Evolutionary conservation across 1,284 basidiomycete species (phyloP).

Genomic region (Leccinum subrobustum): DNA sequence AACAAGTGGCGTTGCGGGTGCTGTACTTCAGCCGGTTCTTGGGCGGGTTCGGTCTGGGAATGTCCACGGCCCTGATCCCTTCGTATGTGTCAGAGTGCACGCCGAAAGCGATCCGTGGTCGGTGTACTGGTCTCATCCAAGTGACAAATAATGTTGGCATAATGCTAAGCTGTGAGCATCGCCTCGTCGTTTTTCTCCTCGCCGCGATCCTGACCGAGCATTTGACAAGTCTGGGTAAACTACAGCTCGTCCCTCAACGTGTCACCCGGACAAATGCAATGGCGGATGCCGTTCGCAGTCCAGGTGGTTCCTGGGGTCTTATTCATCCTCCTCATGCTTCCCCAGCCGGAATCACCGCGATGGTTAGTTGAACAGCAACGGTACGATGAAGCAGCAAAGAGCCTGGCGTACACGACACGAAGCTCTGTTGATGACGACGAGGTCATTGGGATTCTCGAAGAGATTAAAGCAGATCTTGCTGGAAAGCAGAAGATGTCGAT

Average conservation of each 20-base stretch:
- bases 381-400: slow-evolving; percentile 47
- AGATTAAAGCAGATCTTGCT: slow-evolving; percentile 51
- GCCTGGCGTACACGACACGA: slow-evolving; percentile 48
- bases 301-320: slow-evolving; percentile 54
- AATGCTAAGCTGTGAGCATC: no score
- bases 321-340: slow-evolving; percentile 46
- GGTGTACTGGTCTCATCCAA: no score
- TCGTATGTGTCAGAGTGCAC: no score
- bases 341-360: slow-evolving; percentile 58
- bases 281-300: slow-evolving; percentile 55
- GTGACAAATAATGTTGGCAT: no score
- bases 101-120: no score
- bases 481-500: slow-evolving; percentile 42
- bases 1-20: no score
- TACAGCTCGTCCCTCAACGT: slow-evolving; percentile 41
- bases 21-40: no score
- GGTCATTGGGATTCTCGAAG: slow-evolving; percentile 45
- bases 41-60: no score
- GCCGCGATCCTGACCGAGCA: no score
- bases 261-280: slow-evolving; percentile 41
- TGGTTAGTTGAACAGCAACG: slow-evolving; percentile 57
- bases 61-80: no score
- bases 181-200: no score
- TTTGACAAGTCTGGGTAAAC: slow-evolving; percentile 36
- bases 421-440: slow-evolving; percentile 39